A percentile compares a stretch with the other conserved stretches of the same genome.
Evolutionary conservation across 345 rosid genomes (phyloP).

Genomic region (Heritiera fomes): DNA sequence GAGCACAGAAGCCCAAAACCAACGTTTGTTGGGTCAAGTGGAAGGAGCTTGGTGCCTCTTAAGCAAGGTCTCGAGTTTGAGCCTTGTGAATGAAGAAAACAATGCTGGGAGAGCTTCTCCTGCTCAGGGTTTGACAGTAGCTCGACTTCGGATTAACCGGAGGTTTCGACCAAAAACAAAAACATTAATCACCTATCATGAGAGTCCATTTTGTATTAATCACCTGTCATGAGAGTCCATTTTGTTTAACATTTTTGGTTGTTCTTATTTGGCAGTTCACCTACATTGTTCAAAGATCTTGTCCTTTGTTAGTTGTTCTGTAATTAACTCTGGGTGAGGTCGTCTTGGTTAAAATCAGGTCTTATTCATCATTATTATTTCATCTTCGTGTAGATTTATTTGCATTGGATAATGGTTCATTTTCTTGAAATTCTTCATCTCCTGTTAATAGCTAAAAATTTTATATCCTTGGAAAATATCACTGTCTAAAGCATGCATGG

Average conservation of each 20-base stretch:
- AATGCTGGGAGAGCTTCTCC: no score
- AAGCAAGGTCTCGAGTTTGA: no score
- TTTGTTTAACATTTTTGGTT: neutral
- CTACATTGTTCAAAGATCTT: neutral
- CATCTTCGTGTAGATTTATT: neutral
- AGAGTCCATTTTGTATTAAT: neutral
- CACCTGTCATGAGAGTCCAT: neutral
- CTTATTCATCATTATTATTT: neutral
- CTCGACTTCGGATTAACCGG: no score
- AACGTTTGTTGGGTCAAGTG: no score
- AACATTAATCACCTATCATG: no score
- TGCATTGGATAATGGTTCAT: neutral
- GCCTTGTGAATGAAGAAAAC: no score
- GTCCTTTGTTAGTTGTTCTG: neutral
- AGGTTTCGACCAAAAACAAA: no score
- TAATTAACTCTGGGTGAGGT: neutral
- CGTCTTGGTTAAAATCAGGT: neutral
- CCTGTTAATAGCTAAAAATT: neutral
- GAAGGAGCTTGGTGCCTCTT: no score
- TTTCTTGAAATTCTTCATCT: neutral
- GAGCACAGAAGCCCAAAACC: no score
- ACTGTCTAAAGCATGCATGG: neutral
- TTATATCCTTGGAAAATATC: neutral
- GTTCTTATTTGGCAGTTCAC: neutral
- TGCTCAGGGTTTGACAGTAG: no score